phyloP scores from a whole-genome alignment of 176 grass and related monocot genomes.

The Thalia dealbata region DNA sequence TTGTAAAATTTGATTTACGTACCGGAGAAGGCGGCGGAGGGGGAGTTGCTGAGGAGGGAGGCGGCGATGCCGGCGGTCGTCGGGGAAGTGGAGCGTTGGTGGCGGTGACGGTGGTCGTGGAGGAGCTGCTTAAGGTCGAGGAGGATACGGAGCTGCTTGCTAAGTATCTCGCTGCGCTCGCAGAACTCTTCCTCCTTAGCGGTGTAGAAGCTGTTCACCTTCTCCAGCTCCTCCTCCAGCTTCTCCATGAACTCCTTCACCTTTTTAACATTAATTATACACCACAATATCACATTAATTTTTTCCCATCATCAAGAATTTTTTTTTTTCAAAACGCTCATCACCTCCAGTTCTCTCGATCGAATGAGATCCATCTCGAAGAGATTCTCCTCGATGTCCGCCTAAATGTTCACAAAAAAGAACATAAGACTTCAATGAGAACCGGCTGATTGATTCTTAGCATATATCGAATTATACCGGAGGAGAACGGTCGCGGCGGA shows the following conservation, averaged over 20 bases:
- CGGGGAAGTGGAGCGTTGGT: not conserved
- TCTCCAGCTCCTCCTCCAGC: slow-evolving; percentile 20
- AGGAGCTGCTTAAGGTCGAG: slow-evolving; percentile 3
- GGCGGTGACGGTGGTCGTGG: not conserved
- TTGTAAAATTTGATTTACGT: too few relatives aligned
- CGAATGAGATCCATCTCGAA: slow-evolving; percentile 27
- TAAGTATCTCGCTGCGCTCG: slow-evolving; percentile 6
- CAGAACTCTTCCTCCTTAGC: slow-evolving; percentile 1
- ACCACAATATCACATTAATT: not conserved
- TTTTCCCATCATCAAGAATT: not conserved
- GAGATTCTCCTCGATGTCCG: slow-evolving; percentile 24
- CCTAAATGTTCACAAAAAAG: not conserved
- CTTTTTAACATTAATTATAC: slow-evolving; percentile 6
- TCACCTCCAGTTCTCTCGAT: slow-evolving; percentile 27
- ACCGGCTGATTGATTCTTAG: not conserved
- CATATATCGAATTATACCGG: not conserved
- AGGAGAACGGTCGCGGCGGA: not conserved
- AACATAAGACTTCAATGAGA: not conserved
- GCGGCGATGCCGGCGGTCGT: not conserved
- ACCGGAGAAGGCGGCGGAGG: slow-evolving; percentile 15
- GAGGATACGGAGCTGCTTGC: slow-evolving; percentile 21
- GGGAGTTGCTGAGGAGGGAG: not conserved
- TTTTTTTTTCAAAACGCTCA: not conserved
- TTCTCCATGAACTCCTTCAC: slow-evolving; percentile 30
- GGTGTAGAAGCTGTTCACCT: slow-evolving; percentile 16